phyloP scores from a whole-genome alignment of 192 early-diverging fungal genomes.

The Backusella psychrophila region DNA sequence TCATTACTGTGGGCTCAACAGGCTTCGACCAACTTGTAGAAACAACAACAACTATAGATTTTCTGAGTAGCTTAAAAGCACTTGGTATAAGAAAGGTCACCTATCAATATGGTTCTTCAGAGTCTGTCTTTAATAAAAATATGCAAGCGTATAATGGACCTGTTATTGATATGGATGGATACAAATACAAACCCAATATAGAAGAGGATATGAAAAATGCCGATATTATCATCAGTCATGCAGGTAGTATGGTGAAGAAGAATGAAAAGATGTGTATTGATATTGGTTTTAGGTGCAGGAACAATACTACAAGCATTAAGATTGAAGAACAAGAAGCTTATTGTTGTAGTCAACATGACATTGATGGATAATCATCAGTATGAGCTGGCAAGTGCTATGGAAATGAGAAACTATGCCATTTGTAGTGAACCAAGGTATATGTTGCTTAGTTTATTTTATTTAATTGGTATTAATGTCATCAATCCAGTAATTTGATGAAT shows the following conservation, averaged over 20 bases:
- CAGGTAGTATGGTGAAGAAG: constrained; percentile 41
- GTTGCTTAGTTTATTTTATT: background rate
- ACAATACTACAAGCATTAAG: constrained; percentile 81
- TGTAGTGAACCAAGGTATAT: constrained; percentile 39
- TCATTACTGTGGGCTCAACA: constrained; percentile 93
- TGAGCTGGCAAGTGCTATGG: constrained; percentile 76
- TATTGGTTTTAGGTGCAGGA: constrained; percentile 59
- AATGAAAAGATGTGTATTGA: background rate
- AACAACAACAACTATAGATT: constrained; percentile 37
- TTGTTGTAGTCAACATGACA: constrained; percentile 72
- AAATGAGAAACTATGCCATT: constrained; percentile 51
- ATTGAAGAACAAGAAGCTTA: constrained; percentile 55
- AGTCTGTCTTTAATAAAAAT: constrained; percentile 21
- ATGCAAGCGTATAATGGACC: constrained; percentile 3
- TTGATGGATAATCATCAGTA: constrained; percentile 89
- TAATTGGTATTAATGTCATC: background rate
- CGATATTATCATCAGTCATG: constrained; percentile 81
- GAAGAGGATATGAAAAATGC: constrained; percentile 55
- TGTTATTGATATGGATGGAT: constrained; percentile 43
- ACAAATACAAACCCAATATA: constrained; percentile 57
- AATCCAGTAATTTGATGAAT: background rate
- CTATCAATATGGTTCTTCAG: constrained; percentile 68
- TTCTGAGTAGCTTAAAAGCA: constrained; percentile 46
- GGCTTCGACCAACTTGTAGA: constrained; percentile 77
- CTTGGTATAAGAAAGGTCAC: constrained; percentile 55